These are phyloP conservation scores for Solanum tarapatanum DNA, from an alignment of 257 asterid species.

Conservation along the genomic window DNA sequence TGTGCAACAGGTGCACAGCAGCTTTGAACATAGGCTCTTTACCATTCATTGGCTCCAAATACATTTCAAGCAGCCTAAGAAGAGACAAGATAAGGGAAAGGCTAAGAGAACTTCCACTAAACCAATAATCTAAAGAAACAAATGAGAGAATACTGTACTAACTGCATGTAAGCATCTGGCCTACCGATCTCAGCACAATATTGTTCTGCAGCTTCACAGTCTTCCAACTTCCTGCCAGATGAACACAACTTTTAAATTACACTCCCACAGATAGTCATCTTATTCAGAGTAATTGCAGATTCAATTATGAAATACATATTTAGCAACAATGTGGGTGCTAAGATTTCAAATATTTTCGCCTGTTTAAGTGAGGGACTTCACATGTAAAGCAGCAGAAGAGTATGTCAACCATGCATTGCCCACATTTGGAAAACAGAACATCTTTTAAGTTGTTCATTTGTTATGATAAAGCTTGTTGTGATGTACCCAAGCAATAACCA, in stretches of 20 bases:
- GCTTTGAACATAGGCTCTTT: constrained; percentile 88
- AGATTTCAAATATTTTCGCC: neutral
- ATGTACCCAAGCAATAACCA: neutral
- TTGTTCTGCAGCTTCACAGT: constrained; percentile 92
- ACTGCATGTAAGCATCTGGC: constrained; percentile 96
- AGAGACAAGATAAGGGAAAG: neutral
- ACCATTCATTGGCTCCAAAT: constrained; percentile 87
- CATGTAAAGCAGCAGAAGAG: neutral
- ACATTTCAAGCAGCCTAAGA: constrained; percentile 84
- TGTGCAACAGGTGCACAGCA: constrained; percentile 88
- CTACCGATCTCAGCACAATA: constrained; percentile 97
- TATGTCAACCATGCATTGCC: neutral
- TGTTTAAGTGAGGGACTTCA: neutral
- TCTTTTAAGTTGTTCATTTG: neutral
- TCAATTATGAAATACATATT: neutral
- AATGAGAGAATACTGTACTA: constrained; percentile 25
- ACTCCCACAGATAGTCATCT: neutral
- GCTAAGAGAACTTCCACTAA: constrained; percentile 1
- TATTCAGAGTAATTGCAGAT: neutral
- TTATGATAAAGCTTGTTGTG: neutral
- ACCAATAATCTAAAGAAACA: constrained; percentile 8
- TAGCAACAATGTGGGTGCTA: neutral
- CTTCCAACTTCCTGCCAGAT: constrained; percentile 66
- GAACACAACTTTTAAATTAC: constrained; percentile 7
- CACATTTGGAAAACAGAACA: neutral